Percentiles rank a stretch among this genome's conserved stretches.
Evolutionary conservation across 768 basidiomycete species (phyloP).

Genomic region (Cyathus striatus): DNA sequence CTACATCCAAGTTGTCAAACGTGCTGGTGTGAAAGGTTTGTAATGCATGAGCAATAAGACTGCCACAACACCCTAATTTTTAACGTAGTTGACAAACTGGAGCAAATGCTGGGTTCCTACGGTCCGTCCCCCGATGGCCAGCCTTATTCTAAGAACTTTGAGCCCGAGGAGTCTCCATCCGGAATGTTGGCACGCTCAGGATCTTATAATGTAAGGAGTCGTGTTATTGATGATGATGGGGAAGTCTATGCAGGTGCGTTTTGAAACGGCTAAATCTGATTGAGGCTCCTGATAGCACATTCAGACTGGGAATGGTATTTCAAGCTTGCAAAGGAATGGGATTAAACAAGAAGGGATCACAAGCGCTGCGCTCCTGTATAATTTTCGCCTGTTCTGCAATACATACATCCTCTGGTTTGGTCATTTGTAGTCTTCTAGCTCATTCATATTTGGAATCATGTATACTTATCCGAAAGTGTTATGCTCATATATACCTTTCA

Average conservation of each 20-base stretch:
- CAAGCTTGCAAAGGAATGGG: slow-evolving; percentile 93
- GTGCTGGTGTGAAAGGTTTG: slow-evolving; percentile 66
- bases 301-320: slow-evolving; percentile 86
- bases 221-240: slow-evolving; percentile 86
- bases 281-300: neutral
- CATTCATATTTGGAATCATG: neutral
- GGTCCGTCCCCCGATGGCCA: slow-evolving; percentile 64
- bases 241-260: slow-evolving; percentile 70
- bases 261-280: no score
- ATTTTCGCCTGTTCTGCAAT: slow-evolving; percentile 1
- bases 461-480: no score
- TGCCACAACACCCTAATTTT: slow-evolving; percentile 4
- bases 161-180: slow-evolving; percentile 63
- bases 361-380: neutral
- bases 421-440: neutral
- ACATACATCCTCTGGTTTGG: neutral
- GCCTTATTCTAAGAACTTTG: slow-evolving; percentile 73
- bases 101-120: slow-evolving; percentile 94
- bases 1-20: slow-evolving; percentile 88
- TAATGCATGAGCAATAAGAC: slow-evolving; percentile 3
- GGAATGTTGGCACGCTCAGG: slow-evolving; percentile 84
- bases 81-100: slow-evolving; percentile 77
- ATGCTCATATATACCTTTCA: no score
- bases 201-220: slow-evolving; percentile 70
- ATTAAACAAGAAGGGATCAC: slow-evolving; percentile 10